These are phyloP conservation scores for Crithidia sp. DNA, from an alignment of 208 protist genomes.

Conservation along the genomic window DNA sequence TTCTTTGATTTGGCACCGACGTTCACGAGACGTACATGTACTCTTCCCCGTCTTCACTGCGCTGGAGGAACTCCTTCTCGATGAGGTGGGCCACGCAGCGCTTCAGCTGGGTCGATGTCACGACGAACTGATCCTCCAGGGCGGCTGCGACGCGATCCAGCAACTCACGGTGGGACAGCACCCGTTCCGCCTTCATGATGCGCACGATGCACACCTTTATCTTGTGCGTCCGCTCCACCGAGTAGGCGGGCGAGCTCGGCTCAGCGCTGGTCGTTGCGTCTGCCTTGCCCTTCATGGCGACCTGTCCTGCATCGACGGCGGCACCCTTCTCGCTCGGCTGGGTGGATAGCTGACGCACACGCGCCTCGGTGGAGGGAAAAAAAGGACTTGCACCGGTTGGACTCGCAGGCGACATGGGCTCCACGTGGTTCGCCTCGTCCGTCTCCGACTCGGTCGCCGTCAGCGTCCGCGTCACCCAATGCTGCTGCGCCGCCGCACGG, in stretches of 20 bases:
- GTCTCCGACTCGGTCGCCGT: slow-evolving; percentile 12
- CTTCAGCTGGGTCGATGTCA: slow-evolving; percentile 61
- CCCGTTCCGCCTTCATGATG: slow-evolving; percentile 51
- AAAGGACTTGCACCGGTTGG: neutral
- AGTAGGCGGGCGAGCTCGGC: slow-evolving; percentile 12
- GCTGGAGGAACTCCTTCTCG: slow-evolving; percentile 65
- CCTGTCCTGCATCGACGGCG: neutral
- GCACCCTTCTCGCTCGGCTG: neutral
- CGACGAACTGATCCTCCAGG: slow-evolving; percentile 31
- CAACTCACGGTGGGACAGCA: slow-evolving; percentile 49
- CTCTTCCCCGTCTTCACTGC: slow-evolving; percentile 40
- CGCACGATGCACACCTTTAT: slow-evolving; percentile 63
- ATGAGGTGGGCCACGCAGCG: slow-evolving; percentile 48
- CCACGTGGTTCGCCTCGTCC: slow-evolving; percentile 10
- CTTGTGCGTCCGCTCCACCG: slow-evolving; percentile 39
- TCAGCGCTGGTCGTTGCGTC: slow-evolving; percentile 1
- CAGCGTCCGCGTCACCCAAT: slow-evolving; percentile 24
- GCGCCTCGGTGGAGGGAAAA: neutral
- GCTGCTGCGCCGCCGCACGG: slow-evolving; percentile 42
- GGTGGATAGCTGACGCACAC: neutral
- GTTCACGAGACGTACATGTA: slow-evolving; percentile 57
- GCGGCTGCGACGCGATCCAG: slow-evolving; percentile 27
- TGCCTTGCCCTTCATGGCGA: neutral
- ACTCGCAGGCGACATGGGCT: slow-evolving; percentile 17
- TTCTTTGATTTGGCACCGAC: neutral